Percentiles rank a stretch among this genome's conserved stretches.
Conservation (phyloP, 495 filamentous ascomycete species). For the Neurospora tetraspora region DNA sequence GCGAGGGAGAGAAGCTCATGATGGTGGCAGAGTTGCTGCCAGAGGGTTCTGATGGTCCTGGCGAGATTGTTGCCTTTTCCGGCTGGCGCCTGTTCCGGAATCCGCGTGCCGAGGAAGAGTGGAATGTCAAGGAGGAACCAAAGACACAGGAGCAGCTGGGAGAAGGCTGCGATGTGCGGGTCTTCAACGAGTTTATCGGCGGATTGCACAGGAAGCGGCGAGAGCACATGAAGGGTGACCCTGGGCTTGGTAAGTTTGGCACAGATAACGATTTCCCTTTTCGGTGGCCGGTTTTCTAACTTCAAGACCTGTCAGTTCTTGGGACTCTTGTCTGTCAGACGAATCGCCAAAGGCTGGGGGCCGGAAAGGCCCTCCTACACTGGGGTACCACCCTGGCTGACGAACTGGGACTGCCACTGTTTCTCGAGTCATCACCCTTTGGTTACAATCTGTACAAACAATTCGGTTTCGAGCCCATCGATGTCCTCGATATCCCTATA, state of each 20-base stretch:
- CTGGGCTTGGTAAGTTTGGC: conserved; percentile 14
- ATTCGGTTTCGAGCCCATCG: conserved; percentile 17
- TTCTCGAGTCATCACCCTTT: conserved; percentile 16
- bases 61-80: conserved; percentile 19
- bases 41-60: conserved; percentile 4
- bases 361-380: conserved; percentile 17
- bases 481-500: conserved; percentile 13
- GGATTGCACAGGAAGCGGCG: conserved; percentile 7
- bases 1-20: conserved; percentile 5
- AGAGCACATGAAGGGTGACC: conserved; percentile 14
- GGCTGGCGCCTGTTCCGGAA: conserved; percentile 14
- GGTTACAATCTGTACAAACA: conserved; percentile 19
- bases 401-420: conserved; percentile 11
- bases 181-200: conserved; percentile 18
- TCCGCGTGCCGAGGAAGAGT: conserved; percentile 16
- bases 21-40: conserved; percentile 19
- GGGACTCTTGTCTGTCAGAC: conserved; percentile 12
- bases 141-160: conserved; percentile 16
- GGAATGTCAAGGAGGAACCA: conserved; percentile 8
- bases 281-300: background rate
- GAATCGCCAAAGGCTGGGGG: conserved; percentile 15
- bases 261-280: background rate
- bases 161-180: conserved; percentile 8
- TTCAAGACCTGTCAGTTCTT: conserved; percentile 11
- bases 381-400: conserved; percentile 19